Evolutionary conservation across 768 basidiomycete species (phyloP).

Genomic region (Suillus tomentosus): DNA sequence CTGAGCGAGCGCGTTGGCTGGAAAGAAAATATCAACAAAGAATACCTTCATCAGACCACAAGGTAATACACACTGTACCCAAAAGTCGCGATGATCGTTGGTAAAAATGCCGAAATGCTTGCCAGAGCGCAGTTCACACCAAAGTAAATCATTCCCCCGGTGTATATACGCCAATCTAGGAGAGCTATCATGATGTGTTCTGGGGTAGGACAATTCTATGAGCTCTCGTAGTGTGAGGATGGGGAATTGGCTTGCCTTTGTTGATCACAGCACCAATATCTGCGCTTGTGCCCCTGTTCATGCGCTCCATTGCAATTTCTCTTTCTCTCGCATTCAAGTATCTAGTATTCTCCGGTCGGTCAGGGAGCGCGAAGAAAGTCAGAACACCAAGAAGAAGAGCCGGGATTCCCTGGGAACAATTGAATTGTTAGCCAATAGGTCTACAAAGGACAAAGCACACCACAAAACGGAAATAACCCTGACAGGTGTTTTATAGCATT

Average conservation of each 20-base stretch:
- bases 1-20: constrained; percentile 68
- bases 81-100: constrained; percentile 76
- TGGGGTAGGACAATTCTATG: constrained; percentile 26
- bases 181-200: constrained; percentile 66
- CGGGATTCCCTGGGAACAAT: constrained; percentile 56
- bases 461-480: background rate
- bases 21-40: constrained; percentile 1
- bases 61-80: constrained; percentile 57
- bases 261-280: constrained; percentile 68
- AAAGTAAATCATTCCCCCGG: constrained; percentile 75
- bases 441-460: background rate
- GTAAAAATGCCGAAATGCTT: constrained; percentile 82
- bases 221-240: background rate
- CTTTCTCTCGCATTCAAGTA: constrained; percentile 55
- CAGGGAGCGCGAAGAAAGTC: constrained; percentile 58
- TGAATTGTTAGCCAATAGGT: background rate
- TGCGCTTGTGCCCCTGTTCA: constrained; percentile 65
- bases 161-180: constrained; percentile 70
- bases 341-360: constrained; percentile 69
- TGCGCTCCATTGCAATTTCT: constrained; percentile 63
- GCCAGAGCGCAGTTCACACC: constrained; percentile 75
- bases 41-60: background rate
- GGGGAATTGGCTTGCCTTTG: constrained; percentile 45
- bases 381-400: constrained; percentile 63
- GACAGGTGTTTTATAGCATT: background rate